Percentiles rank a stretch among this genome's conserved stretches.
These are phyloP conservation scores for Trypanosoma brucei DNA, from an alignment of 208 protist genomes.

Conservation along the genomic window DNA sequence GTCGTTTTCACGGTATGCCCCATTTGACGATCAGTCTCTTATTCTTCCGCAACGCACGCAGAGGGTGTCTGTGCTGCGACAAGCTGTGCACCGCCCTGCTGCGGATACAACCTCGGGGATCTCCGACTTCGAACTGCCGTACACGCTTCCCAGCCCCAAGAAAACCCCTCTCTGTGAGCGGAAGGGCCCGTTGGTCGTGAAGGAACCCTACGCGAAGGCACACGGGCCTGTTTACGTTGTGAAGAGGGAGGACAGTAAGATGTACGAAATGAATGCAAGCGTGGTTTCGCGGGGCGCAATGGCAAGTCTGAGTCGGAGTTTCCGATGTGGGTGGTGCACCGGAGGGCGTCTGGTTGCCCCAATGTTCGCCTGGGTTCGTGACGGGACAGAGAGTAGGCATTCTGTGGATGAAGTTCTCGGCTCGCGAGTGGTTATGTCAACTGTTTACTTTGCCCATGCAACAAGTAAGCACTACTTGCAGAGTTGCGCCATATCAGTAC, in stretches of 20 bases:
- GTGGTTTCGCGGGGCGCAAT: constrained; percentile 30
- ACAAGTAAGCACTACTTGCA: constrained; percentile 40
- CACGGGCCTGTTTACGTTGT: constrained; percentile 27
- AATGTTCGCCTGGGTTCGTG: constrained; percentile 60
- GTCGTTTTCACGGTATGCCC: constrained; percentile 9
- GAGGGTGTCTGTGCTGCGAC: constrained; percentile 13
- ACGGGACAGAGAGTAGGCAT: constrained; percentile 40
- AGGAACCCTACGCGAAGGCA: constrained; percentile 1
- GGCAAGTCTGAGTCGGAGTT: constrained; percentile 47
- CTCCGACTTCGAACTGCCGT: constrained; percentile 57
- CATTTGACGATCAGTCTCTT: constrained; percentile 5
- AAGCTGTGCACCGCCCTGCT: neutral
- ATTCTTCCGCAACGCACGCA: constrained; percentile 9
- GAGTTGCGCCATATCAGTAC: constrained; percentile 44
- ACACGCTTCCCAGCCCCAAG: constrained; percentile 47
- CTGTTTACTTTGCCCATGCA: constrained; percentile 56
- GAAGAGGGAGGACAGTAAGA: constrained; percentile 19
- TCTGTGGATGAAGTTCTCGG: constrained; percentile 57
- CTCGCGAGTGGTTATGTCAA: constrained; percentile 26
- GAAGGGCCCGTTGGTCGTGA: constrained; percentile 11
- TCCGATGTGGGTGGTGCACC: constrained; percentile 50
- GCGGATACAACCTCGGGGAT: neutral
- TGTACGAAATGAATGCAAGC: constrained; percentile 32
- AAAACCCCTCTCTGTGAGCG: constrained; percentile 12
- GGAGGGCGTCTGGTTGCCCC: constrained; percentile 43